phyloP scores from a whole-genome alignment of 75 land plant species.

The Cryptomeria japonica region DNA sequence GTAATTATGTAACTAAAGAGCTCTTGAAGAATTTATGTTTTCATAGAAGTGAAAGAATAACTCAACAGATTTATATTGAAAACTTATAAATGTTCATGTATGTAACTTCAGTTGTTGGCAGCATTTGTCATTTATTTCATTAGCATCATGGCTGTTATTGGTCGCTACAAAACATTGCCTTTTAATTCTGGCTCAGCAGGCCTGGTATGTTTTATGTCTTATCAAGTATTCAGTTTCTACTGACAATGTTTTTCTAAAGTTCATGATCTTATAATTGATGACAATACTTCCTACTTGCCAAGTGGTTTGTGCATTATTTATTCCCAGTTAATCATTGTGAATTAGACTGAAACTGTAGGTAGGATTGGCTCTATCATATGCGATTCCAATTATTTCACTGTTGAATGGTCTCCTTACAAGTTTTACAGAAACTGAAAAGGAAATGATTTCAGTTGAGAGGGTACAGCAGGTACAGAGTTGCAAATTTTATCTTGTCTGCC shows the following conservation, averaged over 20 bases:
- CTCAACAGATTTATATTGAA: background rate
- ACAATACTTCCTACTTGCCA: background rate
- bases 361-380: constrained; percentile 87
- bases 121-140: constrained; percentile 72
- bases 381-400: constrained; percentile 82
- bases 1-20: background rate
- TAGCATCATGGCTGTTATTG: constrained; percentile 71
- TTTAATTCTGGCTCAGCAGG: constrained; percentile 75
- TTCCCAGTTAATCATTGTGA: background rate
- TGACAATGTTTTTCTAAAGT: background rate
- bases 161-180: constrained; percentile 41
- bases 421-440: constrained; percentile 96
- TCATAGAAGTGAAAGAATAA: background rate
- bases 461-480: constrained; percentile 66
- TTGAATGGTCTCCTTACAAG: constrained; percentile 74
- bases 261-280: background rate
- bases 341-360: constrained; percentile 45
- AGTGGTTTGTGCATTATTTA: background rate
- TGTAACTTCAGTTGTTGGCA: constrained; percentile 65
- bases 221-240: background rate
- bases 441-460: constrained; percentile 98
- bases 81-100: background rate
- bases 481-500: background rate
- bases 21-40: background rate
- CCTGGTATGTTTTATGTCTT: constrained; percentile 45